These are phyloP conservation scores for Calocybe cyanea DNA, from an alignment of 768 basidiomycete genomes.

Conservation along the genomic window DNA sequence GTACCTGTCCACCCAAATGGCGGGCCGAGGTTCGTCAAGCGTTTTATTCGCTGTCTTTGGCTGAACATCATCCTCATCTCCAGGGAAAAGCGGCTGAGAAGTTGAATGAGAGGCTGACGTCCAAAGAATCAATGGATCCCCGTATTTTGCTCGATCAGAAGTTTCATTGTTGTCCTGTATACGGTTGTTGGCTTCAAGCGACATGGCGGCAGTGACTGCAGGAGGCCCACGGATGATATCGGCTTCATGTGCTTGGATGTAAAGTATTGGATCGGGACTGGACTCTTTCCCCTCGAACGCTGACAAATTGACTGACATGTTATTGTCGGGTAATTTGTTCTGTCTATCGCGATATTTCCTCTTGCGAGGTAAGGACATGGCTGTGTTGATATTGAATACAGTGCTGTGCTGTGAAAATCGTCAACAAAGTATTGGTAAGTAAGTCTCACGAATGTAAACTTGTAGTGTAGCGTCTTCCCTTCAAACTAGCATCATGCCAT, in stretches of 20 bases:
- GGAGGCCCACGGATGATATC: conserved; percentile 57
- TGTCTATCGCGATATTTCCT: conserved; percentile 5
- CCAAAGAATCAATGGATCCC: conserved; percentile 33
- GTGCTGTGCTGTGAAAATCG: not conserved
- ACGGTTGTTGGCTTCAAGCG: conserved; percentile 26
- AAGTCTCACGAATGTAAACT: too few species aligned
- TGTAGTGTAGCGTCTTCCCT: too few species aligned
- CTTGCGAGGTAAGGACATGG: conserved; percentile 12
- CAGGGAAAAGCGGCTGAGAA: conserved; percentile 11
- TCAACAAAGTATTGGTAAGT: too few species aligned
- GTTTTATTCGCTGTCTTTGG: conserved; percentile 5
- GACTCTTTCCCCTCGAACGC: not conserved
- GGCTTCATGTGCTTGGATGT: conserved; percentile 74
- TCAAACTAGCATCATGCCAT: too few species aligned
- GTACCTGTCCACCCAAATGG: conserved; percentile 83
- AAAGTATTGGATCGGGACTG: conserved; percentile 31
- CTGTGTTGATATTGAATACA: too few species aligned
- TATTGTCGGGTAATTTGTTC: too few species aligned
- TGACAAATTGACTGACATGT: not conserved
- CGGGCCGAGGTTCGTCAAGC: conserved; percentile 16
- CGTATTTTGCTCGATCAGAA: conserved; percentile 20
- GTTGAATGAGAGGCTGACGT: conserved; percentile 9
- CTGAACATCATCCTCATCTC: conserved; percentile 22
- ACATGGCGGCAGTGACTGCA: conserved; percentile 33
- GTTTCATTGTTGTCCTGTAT: not conserved